Conservation (phyloP, 768 basidiomycete genomes). For the Heimioporus sp. region DNA sequence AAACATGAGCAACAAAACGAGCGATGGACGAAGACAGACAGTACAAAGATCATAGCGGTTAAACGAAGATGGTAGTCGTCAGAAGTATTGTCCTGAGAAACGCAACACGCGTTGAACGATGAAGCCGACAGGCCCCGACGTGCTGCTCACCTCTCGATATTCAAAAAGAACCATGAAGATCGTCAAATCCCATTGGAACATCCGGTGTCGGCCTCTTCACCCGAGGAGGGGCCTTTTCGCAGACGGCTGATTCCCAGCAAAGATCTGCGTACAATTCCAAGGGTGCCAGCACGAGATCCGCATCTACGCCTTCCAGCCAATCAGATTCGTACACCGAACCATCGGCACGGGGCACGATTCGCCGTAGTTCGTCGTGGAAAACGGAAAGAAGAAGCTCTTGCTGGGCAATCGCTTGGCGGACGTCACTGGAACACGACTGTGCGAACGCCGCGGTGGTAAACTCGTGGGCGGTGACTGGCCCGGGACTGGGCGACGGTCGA, state of each 20-base stretch:
- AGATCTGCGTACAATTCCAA: conserved; percentile 27
- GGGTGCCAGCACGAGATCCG: conserved; percentile 28
- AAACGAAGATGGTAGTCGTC: conserved; percentile 10
- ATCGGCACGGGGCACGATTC: conserved; percentile 17
- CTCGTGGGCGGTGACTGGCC: conserved; percentile 20
- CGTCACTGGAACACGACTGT: conserved; percentile 30
- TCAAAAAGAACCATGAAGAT: conserved; percentile 17
- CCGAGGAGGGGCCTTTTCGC: conserved; percentile 13
- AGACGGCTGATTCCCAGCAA: conserved; percentile 29
- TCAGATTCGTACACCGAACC: conserved; percentile 17
- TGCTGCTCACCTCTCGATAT: conserved; percentile 9
- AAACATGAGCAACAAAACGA: background rate
- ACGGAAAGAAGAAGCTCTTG: conserved; percentile 33
- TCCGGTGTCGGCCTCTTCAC: conserved; percentile 21
- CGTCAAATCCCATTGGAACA: conserved; percentile 29
- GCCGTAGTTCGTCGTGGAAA: conserved; percentile 29
- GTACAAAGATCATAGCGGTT: background rate
- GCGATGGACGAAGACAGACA: background rate
- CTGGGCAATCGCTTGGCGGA: conserved; percentile 32
- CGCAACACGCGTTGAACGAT: background rate
- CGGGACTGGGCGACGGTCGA: conserved; percentile 27
- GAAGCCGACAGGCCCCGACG: background rate
- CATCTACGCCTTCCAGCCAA: conserved; percentile 29
- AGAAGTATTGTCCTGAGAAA: too few relatives aligned
- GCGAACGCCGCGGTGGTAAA: conserved; percentile 17